phyloP scores from a whole-genome alignment of 31 red algal species.

The Porphyra umbilicalis region DNA sequence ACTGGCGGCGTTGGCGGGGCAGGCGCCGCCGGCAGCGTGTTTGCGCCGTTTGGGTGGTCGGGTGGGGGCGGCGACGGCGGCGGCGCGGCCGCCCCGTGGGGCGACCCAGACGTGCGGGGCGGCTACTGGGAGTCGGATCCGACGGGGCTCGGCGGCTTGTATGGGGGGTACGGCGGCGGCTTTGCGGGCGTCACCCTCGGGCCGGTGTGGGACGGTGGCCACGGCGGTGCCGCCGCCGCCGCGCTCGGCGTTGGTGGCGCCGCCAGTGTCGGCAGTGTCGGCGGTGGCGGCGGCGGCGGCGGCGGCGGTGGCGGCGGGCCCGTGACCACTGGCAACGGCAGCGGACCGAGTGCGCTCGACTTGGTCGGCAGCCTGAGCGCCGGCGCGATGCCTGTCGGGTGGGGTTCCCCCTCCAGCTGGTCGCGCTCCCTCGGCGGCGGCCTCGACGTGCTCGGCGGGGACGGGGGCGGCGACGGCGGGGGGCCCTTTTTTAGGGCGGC shows the following conservation, averaged over 20 bases:
- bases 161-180: not conserved
- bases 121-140: not conserved
- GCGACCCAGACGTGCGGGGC: not conserved
- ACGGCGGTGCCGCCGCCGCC: too few species aligned
- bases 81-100: not conserved
- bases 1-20: not conserved
- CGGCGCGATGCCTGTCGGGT: too few species aligned
- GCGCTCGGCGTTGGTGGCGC: too few species aligned
- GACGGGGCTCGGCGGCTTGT: not conserved
- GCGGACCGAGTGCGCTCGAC: too few species aligned
- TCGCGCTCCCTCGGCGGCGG: not conserved
- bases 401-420: not conserved
- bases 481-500: not conserved
- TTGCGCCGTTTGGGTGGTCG: not conserved
- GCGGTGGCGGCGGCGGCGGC: not conserved
- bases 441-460: not conserved
- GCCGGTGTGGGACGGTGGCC: not conserved
- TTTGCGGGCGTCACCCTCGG: not conserved
- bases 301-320: too few species aligned
- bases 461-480: not conserved
- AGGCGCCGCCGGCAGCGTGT: not conserved
- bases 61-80: not conserved
- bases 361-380: too few species aligned
- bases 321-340: too few species aligned
- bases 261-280: not conserved